Base-by-base conservation (phyloP, 352 stramenopile genomes). In the Globisporangium apiculatum region DNA sequence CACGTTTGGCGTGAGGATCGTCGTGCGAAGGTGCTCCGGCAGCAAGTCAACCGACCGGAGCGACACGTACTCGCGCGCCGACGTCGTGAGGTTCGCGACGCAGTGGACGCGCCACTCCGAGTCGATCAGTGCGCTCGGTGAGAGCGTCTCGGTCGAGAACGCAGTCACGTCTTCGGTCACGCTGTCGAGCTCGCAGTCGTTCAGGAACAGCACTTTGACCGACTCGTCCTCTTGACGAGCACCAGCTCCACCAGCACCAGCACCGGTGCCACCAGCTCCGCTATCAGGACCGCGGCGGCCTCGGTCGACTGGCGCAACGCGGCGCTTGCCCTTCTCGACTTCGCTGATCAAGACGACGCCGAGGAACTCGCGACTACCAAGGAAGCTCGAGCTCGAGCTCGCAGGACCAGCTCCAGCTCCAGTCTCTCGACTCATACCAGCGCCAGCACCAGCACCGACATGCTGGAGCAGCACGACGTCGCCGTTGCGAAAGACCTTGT, bases 41-140 rank as follows among this genome's bases (percentile, higher is more conserved):
- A 95, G 69, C 71, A 93, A 82, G 46, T 95, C 83, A 0, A 95
- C 81, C 1, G 86, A 92, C 14, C 83, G 78, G 45, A 95, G 66
- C 6, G 80, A 83, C 35, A 92, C 72, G 53, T 95, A 95, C 59
- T 95, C 86, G 47, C 86, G 86, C 10, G 82, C 68, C 5, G 77
- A 80, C 9, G 86, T 95, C 5, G 88, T 78, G 42, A 95, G 64
- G 55, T 94, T 95, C 54, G 79, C 72, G 14, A 93, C 58, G 14
- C 79, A 72, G n/a, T 73, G 79, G 7, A 87, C 83, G 40, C 86
- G 83, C 82, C 84, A 95, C 60, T 93, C 83, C 1, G 76, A 77
- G 50, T 89, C 83, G 1, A 64, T 66, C 14, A 93, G 86, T 11
- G 81, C 78, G 58, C 60, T 79, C 17, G 78, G 70, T n/a, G 75